Base-by-base conservation (phyloP, 345 rosid species). In the Linum lewisii region DNA sequence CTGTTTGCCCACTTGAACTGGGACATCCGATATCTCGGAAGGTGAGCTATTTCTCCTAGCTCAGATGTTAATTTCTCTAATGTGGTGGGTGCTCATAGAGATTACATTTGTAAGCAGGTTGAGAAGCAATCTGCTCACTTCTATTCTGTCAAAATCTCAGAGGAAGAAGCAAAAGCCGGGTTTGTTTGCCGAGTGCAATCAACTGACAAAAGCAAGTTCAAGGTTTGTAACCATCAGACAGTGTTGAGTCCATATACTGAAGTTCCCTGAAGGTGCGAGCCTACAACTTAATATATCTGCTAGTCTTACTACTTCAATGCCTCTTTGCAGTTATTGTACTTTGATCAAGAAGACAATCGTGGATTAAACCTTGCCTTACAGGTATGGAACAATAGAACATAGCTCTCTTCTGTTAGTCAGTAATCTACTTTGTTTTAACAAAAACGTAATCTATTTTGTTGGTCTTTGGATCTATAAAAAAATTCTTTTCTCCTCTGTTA, bases 61-160 rank as follows among this genome's bases (percentile, higher is more conserved):
- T 53, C 32, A 45, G 60, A 47, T 66, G 58, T 78, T 34, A 22
- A 50, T 44, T 66, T 58, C 24, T 70, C 63, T 32, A 18, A 24
- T 21, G 26, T 55, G 56, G 23, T 55, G 55, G 24, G 32, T 61
- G 52, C 67, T 66, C 63, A 66, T 74, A 62, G 66, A 9, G 60
- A 42, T 64, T 63, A 66, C 66, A 51, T 58, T 58, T 73, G 52
- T 72, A 45, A 72, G 75, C 84, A 94, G 99, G 97, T 94, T 74
- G 99, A 94, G 63, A 94, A 81, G 81, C 99, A 94, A 79, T 77
- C 96, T 75, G 99, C 96, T 71, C 97, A 90, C 77, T 94, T 90
- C 75, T 94, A 85, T 76, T 87, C 95, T 70, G 81, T 94, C 74
- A 73, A 68, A 54, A 74, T 94, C 73, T 81, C 92, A 63, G 90